Evolutionary conservation across 495 filamentous ascomycete genomes (phyloP).

Genomic region (Aeminium ludgeri): DNA sequence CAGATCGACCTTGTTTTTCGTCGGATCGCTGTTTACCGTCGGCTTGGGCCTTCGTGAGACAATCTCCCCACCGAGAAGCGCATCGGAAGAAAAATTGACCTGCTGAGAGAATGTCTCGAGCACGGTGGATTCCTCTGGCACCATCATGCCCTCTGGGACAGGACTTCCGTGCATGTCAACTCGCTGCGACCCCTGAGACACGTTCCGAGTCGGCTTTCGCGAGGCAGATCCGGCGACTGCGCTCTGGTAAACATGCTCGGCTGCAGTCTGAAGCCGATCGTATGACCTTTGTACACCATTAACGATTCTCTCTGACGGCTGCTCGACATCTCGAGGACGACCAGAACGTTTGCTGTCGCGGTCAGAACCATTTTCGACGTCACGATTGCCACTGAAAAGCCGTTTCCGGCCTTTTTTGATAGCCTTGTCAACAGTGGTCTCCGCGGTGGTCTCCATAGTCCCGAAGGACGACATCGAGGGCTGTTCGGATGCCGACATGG

Average conservation of each 20-base stretch:
- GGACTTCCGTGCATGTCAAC: conserved; percentile 14
- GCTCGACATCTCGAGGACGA: too few relatives aligned
- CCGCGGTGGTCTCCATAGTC: too few relatives aligned
- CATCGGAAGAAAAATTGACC: conserved; percentile 4
- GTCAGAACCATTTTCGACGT: too few relatives aligned
- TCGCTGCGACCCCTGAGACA: conserved; percentile 7
- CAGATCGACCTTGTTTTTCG: not conserved
- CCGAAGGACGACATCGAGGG: too few relatives aligned
- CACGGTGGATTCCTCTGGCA: conserved; percentile 5
- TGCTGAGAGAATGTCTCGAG: conserved; percentile 14
- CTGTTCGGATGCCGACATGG: too few relatives aligned
- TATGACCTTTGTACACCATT: not conserved
- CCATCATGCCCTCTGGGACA: conserved; percentile 7
- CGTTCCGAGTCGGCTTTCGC: conserved; percentile 6
- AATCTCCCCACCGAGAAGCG: not conserved
- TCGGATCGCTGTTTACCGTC: not conserved
- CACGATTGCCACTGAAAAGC: too few relatives aligned
- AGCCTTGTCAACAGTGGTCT: too few relatives aligned
- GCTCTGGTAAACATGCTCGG: not conserved
- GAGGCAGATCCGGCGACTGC: not conserved
- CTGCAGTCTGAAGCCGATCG: not conserved
- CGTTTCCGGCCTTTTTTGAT: too few relatives aligned
- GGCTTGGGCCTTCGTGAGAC: not conserved
- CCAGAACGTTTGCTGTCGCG: too few relatives aligned
- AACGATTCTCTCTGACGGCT: too few relatives aligned